These are phyloP conservation scores for Ramaria rubella DNA, from an alignment of 768 basidiomycete species.

Conservation along the genomic window DNA sequence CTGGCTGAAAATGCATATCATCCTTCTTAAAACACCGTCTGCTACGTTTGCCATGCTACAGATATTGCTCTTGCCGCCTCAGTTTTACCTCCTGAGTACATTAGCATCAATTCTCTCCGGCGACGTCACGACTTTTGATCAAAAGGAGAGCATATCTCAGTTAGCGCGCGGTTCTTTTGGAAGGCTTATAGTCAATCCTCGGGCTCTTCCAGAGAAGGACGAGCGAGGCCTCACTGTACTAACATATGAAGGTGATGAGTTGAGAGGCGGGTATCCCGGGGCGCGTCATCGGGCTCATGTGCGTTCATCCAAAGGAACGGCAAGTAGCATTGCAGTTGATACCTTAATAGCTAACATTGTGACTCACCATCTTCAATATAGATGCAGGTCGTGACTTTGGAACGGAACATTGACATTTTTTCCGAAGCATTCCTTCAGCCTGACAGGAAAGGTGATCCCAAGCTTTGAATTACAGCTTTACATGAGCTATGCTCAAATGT, in stretches of 20 bases:
- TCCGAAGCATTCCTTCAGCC: background rate
- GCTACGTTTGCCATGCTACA: background rate
- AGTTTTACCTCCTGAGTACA: conserved; percentile 63
- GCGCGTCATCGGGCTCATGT: conserved; percentile 53
- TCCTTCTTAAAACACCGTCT: background rate
- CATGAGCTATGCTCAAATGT: background rate
- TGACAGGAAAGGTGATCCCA: background rate
- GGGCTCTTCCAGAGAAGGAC: conserved; percentile 31
- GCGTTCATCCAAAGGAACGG: conserved; percentile 42
- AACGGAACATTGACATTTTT: conserved; percentile 7
- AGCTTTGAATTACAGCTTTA: background rate
- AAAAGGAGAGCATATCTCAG: conserved; percentile 38
- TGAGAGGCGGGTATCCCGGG: conserved; percentile 52
- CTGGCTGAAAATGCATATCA: background rate
- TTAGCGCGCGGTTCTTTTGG: conserved; percentile 56
- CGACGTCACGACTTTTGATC: conserved; percentile 34
- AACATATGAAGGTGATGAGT: conserved; percentile 67
- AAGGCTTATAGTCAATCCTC: conserved; percentile 52
- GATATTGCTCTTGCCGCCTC: conserved; percentile 66
- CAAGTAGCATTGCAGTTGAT: conserved; percentile 28
- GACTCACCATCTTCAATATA: background rate
- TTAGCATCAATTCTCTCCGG: conserved; percentile 47
- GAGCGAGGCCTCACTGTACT: conserved; percentile 42
- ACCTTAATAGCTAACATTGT: background rate
- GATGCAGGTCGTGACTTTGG: conserved; percentile 6